Evolutionary conservation across 148 eudicot genomes (phyloP), one percentile per base, ranked within the genome.

Genomic region (Pouteria glomerata): DNA sequence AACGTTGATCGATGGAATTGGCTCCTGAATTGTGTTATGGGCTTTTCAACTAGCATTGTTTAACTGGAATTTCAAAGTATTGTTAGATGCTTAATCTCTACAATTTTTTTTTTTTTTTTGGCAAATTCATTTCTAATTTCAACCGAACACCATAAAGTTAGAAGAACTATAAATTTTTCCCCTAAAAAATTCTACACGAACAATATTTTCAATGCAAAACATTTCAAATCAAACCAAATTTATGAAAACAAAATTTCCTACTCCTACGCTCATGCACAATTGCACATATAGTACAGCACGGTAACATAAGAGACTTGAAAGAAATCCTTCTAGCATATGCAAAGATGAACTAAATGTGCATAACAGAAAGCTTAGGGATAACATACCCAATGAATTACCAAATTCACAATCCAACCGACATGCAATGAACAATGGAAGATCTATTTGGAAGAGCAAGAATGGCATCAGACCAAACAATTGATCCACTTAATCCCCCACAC

Each of bases 391-490:
- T 30, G 42, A 66, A 66, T 48, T 18, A 50, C 57, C 57, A 19
- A 27, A 69, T 8, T 69, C 88, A 92, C 50, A 86, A 76, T 23
- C 56, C 83, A 64, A 89, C 89, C 8, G 82, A 87, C 74, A 85
- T 42, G 76, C 96, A 89, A 72, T 92, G 88, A 64, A 88, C 87
- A 77, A 92, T 72, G 0, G 92, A 74, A 4, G 97, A 80, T 18
- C 87, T 82, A 52, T 60, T 72, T 2, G 96, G 97, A 74, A 83
- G 80, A 45, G 65, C 79, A 57, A 82, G 79, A 57, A 93, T 72
- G 53, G 79, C 87, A 79, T 80, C 85, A 0, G 85, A 82, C 88
- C 92, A 86, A 68, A 82, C 74, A 68, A 93, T 74, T 15, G 68
- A 76, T 24, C 98, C 98, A 51, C 78, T 78, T 58, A 93, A 78